phyloP scores from a whole-genome alignment of 108 stramenopile genomes.

The Nitzschia inconspicua region DNA sequence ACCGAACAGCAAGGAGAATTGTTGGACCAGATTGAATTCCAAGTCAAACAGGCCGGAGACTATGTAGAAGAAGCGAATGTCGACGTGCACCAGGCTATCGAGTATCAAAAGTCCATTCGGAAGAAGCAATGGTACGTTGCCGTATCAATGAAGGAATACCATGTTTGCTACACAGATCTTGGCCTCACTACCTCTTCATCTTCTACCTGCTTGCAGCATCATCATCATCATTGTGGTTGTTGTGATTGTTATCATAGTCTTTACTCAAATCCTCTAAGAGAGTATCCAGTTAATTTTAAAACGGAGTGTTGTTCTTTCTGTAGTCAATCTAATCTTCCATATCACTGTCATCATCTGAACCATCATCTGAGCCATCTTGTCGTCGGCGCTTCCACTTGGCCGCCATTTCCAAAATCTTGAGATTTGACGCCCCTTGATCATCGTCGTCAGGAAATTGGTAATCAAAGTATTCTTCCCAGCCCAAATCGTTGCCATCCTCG shows the following conservation, averaged over 20 bases:
- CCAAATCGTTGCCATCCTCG: constrained; percentile 78
- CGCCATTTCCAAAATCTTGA: constrained; percentile 96
- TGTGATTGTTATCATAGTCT: constrained; percentile 18
- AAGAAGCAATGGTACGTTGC: constrained; percentile 87
- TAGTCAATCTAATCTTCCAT: too few relatives aligned
- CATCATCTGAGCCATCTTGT: constrained; percentile 43
- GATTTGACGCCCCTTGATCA: constrained; percentile 66
- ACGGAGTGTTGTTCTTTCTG: too few relatives aligned
- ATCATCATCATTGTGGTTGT: constrained; percentile 33
- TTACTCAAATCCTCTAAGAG: too few relatives aligned
- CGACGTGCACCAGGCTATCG: constrained; percentile 87
- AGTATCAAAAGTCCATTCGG: constrained; percentile 86
- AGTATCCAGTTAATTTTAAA: too few relatives aligned
- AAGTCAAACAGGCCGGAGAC: constrained; percentile 91
- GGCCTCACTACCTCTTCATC: background rate
- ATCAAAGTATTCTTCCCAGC: constrained; percentile 98
- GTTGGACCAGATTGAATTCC: constrained; percentile 97
- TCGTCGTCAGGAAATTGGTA: constrained; percentile 98
- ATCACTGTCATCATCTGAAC: constrained; percentile 30
- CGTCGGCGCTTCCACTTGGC: constrained; percentile 92
- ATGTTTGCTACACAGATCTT: background rate
- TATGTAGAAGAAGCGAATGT: constrained; percentile 95
- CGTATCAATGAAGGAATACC: background rate
- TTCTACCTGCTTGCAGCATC: background rate
- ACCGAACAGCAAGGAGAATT: constrained; percentile 99